Evolutionary conservation across 164 flowering plant genomes (phyloP).

Genomic region (Berberis vulgaris): DNA sequence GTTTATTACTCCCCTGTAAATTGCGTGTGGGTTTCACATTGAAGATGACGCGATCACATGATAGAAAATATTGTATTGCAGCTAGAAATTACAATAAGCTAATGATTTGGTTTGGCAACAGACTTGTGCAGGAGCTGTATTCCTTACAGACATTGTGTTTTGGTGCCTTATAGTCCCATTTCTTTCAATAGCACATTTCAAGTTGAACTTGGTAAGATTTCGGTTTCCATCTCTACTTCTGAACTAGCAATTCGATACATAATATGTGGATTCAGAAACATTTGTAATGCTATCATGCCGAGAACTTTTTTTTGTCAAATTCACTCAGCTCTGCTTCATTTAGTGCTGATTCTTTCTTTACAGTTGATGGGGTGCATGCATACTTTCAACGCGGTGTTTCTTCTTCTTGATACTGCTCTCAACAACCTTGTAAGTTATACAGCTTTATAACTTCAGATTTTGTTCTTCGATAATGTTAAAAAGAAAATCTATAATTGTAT

Average conservation of each 20-base stretch:
- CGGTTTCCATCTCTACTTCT: background rate
- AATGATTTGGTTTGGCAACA: constrained; percentile 16
- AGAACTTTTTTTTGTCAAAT: background rate
- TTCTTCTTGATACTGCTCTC: constrained; percentile 46
- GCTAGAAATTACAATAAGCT: background rate
- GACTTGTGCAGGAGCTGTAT: constrained; percentile 80
- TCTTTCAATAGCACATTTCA: constrained; percentile 26
- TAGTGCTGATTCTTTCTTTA: constrained; percentile 8
- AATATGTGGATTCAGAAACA: background rate
- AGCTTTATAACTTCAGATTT: background rate
- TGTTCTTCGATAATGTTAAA: background rate
- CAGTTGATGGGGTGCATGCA: constrained; percentile 78
- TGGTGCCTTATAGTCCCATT: constrained; percentile 76
- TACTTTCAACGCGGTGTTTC: constrained; percentile 43
- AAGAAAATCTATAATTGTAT: background rate
- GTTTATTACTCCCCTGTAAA: no score
- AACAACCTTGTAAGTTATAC: constrained; percentile 55
- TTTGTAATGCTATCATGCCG: background rate
- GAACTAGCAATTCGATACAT: background rate
- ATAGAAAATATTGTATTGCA: background rate
- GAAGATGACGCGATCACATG: background rate
- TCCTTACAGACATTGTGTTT: constrained; percentile 75
- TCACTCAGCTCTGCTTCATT: background rate
- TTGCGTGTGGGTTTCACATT: background rate
- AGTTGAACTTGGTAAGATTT: constrained; percentile 36